Percentiles rank a stretch among this genome's conserved stretches.
Evolutionary conservation across 2,329 filamentous ascomycete species (phyloP).

Genomic region (Colletotrichum orchidophilum): DNA sequence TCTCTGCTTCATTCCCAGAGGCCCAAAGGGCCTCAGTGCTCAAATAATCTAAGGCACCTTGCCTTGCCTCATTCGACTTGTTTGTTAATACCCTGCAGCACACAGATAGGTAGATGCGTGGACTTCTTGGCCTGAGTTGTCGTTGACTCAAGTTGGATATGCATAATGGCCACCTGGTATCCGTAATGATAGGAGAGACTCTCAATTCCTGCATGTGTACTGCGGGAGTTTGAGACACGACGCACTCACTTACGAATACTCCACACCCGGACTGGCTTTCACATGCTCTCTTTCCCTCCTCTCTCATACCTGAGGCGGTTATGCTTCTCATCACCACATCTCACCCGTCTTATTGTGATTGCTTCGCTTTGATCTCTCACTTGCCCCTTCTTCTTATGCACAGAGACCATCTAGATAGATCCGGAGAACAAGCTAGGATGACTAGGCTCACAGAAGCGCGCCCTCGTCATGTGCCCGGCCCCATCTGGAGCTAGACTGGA

Average conservation of each 20-base stretch:
- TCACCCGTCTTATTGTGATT: not conserved
- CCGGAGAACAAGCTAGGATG: not conserved
- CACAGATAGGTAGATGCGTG: not conserved
- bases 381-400: not conserved
- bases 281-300: conserved; percentile 16
- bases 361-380: not conserved
- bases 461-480: conserved; percentile 28
- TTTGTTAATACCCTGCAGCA: not conserved
- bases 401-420: not conserved
- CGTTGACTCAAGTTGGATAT: not conserved
- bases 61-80: not conserved
- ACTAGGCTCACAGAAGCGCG: not conserved
- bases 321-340: not conserved
- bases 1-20: not conserved
- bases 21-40: too few species aligned
- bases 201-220: conserved; percentile 22
- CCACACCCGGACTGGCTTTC: conserved; percentile 8
- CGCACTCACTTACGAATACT: not conserved
- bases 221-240: conserved; percentile 23
- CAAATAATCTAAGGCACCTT: too few species aligned
- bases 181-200: conserved; percentile 3
- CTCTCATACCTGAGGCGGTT: not conserved
- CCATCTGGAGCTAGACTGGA: conserved; percentile 3
- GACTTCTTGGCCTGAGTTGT: not conserved
- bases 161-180: not conserved